Evolutionary conservation across 805 yeast genomes (phyloP).

Genomic region (baker's yeast (Saccharomyces cerevisiae)): DNA sequence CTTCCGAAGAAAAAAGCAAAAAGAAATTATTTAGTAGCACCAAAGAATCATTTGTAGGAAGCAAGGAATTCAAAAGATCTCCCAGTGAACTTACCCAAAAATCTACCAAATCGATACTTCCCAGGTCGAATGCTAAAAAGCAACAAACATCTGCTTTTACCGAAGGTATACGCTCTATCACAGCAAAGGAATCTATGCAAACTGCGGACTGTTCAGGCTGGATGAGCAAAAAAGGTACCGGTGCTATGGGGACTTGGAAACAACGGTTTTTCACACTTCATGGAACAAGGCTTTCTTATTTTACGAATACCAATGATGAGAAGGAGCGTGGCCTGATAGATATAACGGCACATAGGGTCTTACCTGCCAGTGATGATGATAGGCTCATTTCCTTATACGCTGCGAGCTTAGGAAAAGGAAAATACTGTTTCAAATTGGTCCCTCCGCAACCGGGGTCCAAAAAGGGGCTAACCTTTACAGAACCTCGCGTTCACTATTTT

Average conservation of each 20-base stretch:
- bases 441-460: constrained; percentile 97
- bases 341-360: constrained; percentile 86
- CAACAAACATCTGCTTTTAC: constrained; percentile 70
- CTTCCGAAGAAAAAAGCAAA: neutral
- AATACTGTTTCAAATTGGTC: constrained; percentile 80
- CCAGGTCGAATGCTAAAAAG: constrained; percentile 40
- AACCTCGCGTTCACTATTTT: constrained; percentile 90
- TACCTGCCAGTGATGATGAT: constrained; percentile 78
- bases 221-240: constrained; percentile 89
- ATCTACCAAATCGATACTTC: constrained; percentile 37
- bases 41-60: constrained; percentile 6
- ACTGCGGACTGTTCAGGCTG: constrained; percentile 79
- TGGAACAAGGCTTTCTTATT: constrained; percentile 88
- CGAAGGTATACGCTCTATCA: constrained; percentile 75
- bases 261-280: constrained; percentile 76
- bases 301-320: constrained; percentile 63
- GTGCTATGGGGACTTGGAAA: constrained; percentile 82
- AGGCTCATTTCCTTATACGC: constrained; percentile 80
- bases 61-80: constrained; percentile 28
- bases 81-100: constrained; percentile 30
- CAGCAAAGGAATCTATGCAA: constrained; percentile 70
- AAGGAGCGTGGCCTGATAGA: constrained; percentile 89
- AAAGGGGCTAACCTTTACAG: constrained; percentile 92
- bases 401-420: constrained; percentile 84
- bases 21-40: neutral